Evolutionary conservation across 2,329 filamentous ascomycete genomes (phyloP).

Genomic region (Phoma sp.): DNA sequence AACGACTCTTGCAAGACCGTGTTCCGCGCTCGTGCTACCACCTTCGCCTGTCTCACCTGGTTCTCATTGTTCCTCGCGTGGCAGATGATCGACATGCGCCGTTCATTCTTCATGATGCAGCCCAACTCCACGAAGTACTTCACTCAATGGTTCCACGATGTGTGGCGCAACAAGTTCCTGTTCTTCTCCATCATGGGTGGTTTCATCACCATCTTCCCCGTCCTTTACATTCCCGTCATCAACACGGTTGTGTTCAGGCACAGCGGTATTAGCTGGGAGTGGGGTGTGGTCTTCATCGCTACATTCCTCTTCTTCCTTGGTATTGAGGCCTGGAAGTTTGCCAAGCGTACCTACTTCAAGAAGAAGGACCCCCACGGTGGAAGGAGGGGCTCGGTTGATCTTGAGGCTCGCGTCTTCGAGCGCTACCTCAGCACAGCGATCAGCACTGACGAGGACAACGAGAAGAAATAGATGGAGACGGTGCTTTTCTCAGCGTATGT

Average conservation of each 20-base stretch:
- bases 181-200: constrained; percentile 54
- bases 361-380: constrained; percentile 29
- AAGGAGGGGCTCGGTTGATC: constrained; percentile 38
- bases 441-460: constrained; percentile 39
- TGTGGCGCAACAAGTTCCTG: constrained; percentile 75
- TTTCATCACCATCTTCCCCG: constrained; percentile 41
- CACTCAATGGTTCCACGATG: constrained; percentile 68
- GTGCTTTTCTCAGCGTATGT: not conserved
- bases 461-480: constrained; percentile 30
- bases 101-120: constrained; percentile 78
- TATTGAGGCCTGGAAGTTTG: constrained; percentile 72
- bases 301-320: constrained; percentile 69
- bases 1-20: constrained; percentile 39
- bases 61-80: constrained; percentile 78
- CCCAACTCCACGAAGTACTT: constrained; percentile 64
- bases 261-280: constrained; percentile 71
- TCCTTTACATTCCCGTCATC: constrained; percentile 70
- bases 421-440: constrained; percentile 43
- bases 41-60: constrained; percentile 78
- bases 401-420: constrained; percentile 42
- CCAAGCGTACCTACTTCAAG: constrained; percentile 60
- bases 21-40: constrained; percentile 69
- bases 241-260: constrained; percentile 72
- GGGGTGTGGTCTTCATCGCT: constrained; percentile 71
- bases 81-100: constrained; percentile 74